Percentiles rank a stretch among this genome's conserved stretches.
phyloP scores from a whole-genome alignment of 306 rosid genomes.

The Astragalus glycyphyllos region DNA sequence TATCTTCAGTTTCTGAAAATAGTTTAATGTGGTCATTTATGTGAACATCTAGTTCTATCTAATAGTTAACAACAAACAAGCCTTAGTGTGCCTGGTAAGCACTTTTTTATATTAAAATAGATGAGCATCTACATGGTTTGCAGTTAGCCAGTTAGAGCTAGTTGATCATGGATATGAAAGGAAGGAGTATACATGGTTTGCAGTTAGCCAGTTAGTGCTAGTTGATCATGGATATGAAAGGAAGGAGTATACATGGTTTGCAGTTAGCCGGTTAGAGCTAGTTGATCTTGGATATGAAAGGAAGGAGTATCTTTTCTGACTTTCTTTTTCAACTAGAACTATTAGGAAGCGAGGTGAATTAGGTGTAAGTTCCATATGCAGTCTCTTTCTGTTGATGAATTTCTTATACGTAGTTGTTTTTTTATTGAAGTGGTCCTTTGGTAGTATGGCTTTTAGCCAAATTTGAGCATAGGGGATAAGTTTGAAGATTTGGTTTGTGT shows the following conservation, averaged over 20 bases:
- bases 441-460: conserved; percentile 18
- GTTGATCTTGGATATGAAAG: conserved; percentile 33
- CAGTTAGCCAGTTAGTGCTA: conserved; percentile 29
- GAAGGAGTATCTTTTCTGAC: conserved; percentile 16
- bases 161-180: conserved; percentile 27
- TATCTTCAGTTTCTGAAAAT: conserved; percentile 28
- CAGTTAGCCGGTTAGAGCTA: no score
- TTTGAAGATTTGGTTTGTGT: conserved; percentile 21
- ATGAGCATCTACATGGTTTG: conserved; percentile 14
- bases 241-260: no score
- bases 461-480: conserved; percentile 16
- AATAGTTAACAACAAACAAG: conserved; percentile 11
- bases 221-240: conserved; percentile 28
- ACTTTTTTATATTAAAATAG: background rate
- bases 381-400: conserved; percentile 33
- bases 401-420: conserved; percentile 21
- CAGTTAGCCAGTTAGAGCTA: conserved; percentile 31
- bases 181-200: conserved; percentile 24
- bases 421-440: conserved; percentile 1
- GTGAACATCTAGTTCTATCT: conserved; percentile 8
- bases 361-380: conserved; percentile 4
- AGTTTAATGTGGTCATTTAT: conserved; percentile 20
- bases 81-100: background rate
- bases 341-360: conserved; percentile 14
- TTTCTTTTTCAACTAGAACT: conserved; percentile 25